Conservation (phyloP, 129 eudicot genomes). For the Logfia minima region DNA sequence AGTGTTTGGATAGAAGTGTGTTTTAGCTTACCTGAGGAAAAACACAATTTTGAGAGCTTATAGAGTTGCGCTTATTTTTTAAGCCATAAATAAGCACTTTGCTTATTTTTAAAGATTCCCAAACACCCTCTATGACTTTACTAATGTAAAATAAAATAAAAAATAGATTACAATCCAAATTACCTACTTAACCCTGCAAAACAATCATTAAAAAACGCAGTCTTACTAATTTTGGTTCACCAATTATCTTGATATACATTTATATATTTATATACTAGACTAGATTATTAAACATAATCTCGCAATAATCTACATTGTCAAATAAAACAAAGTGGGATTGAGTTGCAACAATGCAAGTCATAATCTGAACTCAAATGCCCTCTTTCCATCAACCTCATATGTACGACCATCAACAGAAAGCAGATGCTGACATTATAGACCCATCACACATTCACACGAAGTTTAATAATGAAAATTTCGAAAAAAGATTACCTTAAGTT, state of each 20-base stretch:
- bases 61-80: too few relatives aligned
- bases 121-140: background rate
- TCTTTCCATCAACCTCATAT: background rate
- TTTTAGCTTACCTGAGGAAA: too few relatives aligned
- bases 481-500: constrained; percentile 49
- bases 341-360: background rate
- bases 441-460: too few relatives aligned
- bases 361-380: background rate
- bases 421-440: background rate
- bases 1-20: background rate
- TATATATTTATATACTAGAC: too few relatives aligned
- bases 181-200: background rate
- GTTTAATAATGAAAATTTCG: background rate
- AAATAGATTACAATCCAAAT: background rate
- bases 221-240: background rate
- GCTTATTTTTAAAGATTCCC: too few relatives aligned
- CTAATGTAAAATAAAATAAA: too few relatives aligned
- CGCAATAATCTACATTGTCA: background rate
- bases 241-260: background rate
- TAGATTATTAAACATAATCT: background rate
- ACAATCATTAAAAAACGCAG: background rate
- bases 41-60: too few relatives aligned
- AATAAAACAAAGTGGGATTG: background rate
- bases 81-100: too few relatives aligned
- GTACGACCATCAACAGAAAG: background rate